These are phyloP conservation scores for Pythium pyrilobum DNA, from an alignment of 352 stramenopile genomes.

Conservation along the genomic window DNA sequence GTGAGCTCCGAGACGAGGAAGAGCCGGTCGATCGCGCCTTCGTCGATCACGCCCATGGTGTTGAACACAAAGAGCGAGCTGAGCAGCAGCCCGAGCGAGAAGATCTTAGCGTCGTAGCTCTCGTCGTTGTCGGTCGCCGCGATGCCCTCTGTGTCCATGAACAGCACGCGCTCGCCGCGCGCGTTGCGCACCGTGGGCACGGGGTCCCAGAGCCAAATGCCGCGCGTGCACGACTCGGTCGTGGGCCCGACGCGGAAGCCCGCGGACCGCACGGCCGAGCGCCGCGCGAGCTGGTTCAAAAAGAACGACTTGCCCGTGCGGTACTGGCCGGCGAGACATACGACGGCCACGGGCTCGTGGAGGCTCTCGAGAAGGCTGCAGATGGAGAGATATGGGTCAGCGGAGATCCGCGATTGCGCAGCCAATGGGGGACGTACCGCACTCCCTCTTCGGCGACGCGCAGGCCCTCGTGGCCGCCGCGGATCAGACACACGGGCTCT, in stretches of 20 bases:
- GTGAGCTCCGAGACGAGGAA: constrained; percentile 84
- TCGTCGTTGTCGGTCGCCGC: constrained; percentile 83
- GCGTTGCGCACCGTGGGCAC: constrained; percentile 51
- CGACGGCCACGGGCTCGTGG: constrained; percentile 64
- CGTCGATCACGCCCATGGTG: constrained; percentile 86
- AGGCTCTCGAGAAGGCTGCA: constrained; percentile 55
- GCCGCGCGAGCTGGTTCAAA: constrained; percentile 67
- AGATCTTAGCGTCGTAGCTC: constrained; percentile 87
- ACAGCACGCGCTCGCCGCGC: constrained; percentile 56
- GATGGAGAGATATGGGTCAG: neutral
- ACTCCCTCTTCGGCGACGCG: constrained; percentile 47
- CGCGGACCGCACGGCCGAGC: neutral
- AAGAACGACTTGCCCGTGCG: constrained; percentile 87
- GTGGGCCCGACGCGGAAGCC: constrained; percentile 76
- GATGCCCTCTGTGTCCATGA: constrained; percentile 85
- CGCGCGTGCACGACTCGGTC: constrained; percentile 81
- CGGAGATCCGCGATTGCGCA: neutral
- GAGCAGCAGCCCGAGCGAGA: constrained; percentile 72
- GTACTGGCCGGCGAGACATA: constrained; percentile 80
- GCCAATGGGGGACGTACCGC: constrained; percentile 20
- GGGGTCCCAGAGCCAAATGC: constrained; percentile 81
- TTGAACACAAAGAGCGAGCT: constrained; percentile 86
- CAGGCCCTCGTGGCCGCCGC: constrained; percentile 41
- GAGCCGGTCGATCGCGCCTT: constrained; percentile 77
- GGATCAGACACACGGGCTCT: constrained; percentile 59